Evolutionary conservation across 352 stramenopile genomes (phyloP).

Genomic region (Globisporangium recalcitrans): DNA sequence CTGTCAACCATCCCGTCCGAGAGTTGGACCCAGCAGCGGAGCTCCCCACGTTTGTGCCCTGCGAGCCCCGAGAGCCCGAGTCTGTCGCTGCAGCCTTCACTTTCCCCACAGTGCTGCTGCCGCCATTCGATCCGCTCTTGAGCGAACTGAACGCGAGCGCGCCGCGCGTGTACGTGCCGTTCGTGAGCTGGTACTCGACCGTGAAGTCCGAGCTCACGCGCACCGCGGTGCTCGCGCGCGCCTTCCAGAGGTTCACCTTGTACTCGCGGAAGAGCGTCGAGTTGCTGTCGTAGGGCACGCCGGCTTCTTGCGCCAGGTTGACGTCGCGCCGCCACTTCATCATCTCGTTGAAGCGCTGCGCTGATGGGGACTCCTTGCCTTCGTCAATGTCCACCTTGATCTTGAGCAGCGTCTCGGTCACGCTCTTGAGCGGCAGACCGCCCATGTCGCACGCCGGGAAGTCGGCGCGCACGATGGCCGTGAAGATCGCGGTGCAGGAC

Average conservation of each 20-base stretch:
- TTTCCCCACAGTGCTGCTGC: conserved; percentile 15
- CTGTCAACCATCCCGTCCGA: neutral
- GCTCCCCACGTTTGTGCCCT: neutral
- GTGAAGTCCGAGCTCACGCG: conserved; percentile 32
- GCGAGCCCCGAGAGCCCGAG: neutral
- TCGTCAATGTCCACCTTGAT: conserved; percentile 41
- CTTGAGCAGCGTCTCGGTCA: conserved; percentile 53
- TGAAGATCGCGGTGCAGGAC: conserved; percentile 50
- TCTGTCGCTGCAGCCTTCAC: conserved; percentile 11
- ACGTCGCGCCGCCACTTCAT: conserved; percentile 47
- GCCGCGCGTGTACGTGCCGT: conserved; percentile 18
- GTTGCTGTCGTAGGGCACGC: conserved; percentile 37
- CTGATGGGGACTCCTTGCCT: conserved; percentile 19
- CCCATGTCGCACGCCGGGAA: conserved; percentile 47
- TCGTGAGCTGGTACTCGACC: conserved; percentile 30
- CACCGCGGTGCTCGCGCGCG: conserved; percentile 29
- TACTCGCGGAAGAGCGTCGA: conserved; percentile 41
- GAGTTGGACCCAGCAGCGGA: neutral
- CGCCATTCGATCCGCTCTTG: conserved; percentile 1
- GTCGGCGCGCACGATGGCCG: conserved; percentile 38
- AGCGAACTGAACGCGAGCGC: conserved; percentile 22
- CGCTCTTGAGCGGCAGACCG: conserved; percentile 41
- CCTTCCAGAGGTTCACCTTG: conserved; percentile 33
- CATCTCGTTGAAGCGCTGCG: conserved; percentile 42
- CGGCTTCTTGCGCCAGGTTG: conserved; percentile 34